phyloP scores from a whole-genome alignment of 768 basidiomycete species.

The Rhodotorula kratochvilovae region DNA sequence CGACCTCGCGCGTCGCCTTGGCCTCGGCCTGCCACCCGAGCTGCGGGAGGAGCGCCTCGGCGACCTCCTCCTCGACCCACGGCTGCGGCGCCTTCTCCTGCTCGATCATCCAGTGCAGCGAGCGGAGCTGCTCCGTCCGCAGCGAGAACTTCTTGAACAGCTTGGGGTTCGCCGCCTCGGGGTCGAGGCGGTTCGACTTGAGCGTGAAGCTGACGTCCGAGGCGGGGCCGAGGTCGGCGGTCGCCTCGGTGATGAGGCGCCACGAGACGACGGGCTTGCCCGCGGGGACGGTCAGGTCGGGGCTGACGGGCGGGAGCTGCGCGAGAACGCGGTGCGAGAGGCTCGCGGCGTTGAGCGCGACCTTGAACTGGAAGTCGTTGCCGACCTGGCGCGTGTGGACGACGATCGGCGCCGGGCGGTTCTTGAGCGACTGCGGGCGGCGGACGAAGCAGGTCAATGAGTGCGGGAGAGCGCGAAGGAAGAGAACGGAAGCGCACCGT shows the following conservation, averaged over 20 bases:
- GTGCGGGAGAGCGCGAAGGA: background rate
- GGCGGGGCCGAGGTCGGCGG: constrained; percentile 50
- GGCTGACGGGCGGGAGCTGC: constrained; percentile 60
- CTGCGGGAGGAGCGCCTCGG: constrained; percentile 77
- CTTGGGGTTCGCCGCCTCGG: constrained; percentile 67
- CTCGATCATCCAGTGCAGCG: constrained; percentile 83
- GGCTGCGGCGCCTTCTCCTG: constrained; percentile 67
- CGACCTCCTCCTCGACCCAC: constrained; percentile 90
- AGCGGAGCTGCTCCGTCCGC: constrained; percentile 80
- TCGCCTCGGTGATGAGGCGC: constrained; percentile 69
- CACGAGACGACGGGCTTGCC: constrained; percentile 58
- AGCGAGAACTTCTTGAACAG: constrained; percentile 52
- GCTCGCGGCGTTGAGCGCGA: constrained; percentile 82
- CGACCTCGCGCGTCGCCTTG: constrained; percentile 70
- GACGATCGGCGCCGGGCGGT: constrained; percentile 77
- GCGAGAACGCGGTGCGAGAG: constrained; percentile 80
- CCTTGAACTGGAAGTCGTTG: constrained; percentile 59
- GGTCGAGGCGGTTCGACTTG: constrained; percentile 57
- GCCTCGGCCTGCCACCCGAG: constrained; percentile 94
- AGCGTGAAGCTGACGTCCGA: constrained; percentile 58
- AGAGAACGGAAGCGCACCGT: constrained; percentile 48
- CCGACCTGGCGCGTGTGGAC: constrained; percentile 67
- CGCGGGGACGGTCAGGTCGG: background rate
- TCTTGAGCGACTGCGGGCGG: constrained; percentile 59
- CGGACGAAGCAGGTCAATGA: too few species aligned